Percentiles rank a stretch among this genome's conserved stretches.
These are phyloP conservation scores for Liquidambar formosana DNA, from an alignment of 164 flowering plant species.

Conservation along the genomic window DNA sequence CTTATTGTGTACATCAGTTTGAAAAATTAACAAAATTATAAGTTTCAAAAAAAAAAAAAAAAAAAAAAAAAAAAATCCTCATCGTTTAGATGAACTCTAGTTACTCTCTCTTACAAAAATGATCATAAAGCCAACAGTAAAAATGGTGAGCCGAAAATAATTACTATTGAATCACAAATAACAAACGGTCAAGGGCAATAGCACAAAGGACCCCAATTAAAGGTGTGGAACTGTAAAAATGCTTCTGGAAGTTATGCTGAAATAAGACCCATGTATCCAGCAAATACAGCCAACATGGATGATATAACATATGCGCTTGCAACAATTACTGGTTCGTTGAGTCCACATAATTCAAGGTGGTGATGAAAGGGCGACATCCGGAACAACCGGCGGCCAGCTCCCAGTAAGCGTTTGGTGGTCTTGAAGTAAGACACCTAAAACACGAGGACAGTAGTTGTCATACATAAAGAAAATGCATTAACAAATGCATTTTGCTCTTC, in stretches of 20 bases:
- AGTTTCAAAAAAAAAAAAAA: too few species aligned
- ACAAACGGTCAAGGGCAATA: background rate
- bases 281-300: slow-evolving; percentile 50
- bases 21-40: too few species aligned
- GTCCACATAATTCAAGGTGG: slow-evolving; percentile 62
- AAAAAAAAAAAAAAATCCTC: too few species aligned
- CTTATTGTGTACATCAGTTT: too few species aligned
- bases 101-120: too few species aligned
- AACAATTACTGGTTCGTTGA: slow-evolving; percentile 70
- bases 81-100: too few species aligned
- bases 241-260: slow-evolving; percentile 48
- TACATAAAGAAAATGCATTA: background rate
- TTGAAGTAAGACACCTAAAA: slow-evolving; percentile 53
- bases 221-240: background rate
- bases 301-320: slow-evolving; percentile 62
- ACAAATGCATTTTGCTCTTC: background rate
- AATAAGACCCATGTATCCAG: slow-evolving; percentile 77
- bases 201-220: background rate
- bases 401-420: slow-evolving; percentile 45
- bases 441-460: background rate
- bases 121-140: too few species aligned
- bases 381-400: slow-evolving; percentile 57
- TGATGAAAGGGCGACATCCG: slow-evolving; percentile 75
- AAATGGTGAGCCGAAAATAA: too few species aligned
- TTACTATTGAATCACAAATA: too few species aligned